These are phyloP conservation scores for Phaeomoniella chlamydospora DNA, from an alignment of 2,329 filamentous ascomycete genomes.

Conservation along the genomic window DNA sequence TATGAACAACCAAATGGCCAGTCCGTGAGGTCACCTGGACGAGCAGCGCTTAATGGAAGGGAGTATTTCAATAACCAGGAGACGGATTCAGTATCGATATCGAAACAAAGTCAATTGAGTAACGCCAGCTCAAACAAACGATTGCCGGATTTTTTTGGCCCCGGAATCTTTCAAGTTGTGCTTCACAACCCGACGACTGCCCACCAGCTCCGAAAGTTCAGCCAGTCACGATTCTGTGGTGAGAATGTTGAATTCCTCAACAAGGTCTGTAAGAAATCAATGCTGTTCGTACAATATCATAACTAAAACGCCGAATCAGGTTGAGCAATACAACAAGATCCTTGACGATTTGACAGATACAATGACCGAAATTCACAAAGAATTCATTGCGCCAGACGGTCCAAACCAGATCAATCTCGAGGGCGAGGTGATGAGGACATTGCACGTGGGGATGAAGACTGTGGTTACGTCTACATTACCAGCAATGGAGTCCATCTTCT, in stretches of 20 bases:
- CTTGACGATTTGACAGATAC: slow-evolving; percentile 29
- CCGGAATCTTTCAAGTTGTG: slow-evolving; percentile 35
- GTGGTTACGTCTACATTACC: slow-evolving; percentile 30
- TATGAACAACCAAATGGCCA: too few relatives aligned
- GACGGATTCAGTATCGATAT: too few relatives aligned
- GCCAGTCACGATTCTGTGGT: slow-evolving; percentile 29
- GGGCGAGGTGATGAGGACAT: slow-evolving; percentile 21
- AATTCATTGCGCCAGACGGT: slow-evolving; percentile 23
- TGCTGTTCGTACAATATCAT: not conserved
- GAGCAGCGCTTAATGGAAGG: too few relatives aligned
- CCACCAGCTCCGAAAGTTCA: slow-evolving; percentile 34
- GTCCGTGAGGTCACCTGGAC: too few relatives aligned
- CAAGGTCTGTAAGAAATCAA: slow-evolving; percentile 21
- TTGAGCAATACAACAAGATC: slow-evolving; percentile 31
- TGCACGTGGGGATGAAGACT: slow-evolving; percentile 33
- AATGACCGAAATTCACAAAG: slow-evolving; percentile 30
- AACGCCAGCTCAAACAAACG: too few relatives aligned
- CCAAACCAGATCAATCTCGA: slow-evolving; percentile 27
- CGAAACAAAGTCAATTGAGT: too few relatives aligned
- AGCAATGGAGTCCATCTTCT: slow-evolving; percentile 29
- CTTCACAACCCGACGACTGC: slow-evolving; percentile 34
- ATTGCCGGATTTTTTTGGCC: slow-evolving; percentile 32
- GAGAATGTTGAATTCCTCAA: slow-evolving; percentile 39
- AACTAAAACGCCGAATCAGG: slow-evolving; percentile 9
- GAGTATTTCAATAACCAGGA: too few relatives aligned